These are phyloP conservation scores for Veloporphyrellus conicus DNA, from an alignment of 1,284 basidiomycete genomes.

Conservation along the genomic window DNA sequence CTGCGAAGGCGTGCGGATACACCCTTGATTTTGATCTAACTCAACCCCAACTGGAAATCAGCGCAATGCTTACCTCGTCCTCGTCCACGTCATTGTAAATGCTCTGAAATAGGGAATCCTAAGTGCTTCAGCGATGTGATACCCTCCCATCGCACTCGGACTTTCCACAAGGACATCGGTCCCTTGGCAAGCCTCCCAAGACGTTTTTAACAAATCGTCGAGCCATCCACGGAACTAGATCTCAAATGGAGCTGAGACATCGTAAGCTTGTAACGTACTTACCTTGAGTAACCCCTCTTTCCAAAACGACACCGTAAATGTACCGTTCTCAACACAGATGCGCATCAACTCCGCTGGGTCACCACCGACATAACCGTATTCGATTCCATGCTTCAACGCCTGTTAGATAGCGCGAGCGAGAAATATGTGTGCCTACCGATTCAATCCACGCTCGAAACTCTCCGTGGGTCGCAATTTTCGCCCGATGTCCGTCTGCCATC, in stretches of 20 bases:
- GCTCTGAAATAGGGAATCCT: constrained; percentile 90
- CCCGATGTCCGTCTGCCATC: constrained; percentile 82
- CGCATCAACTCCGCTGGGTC: constrained; percentile 95
- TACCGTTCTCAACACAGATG: constrained; percentile 94
- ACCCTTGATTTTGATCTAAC: constrained; percentile 47
- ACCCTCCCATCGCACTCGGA: constrained; percentile 98
- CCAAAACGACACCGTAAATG: constrained; percentile 91
- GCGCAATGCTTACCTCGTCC: constrained; percentile 51
- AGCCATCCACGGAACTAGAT: constrained; percentile 91
- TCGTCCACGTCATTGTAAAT: constrained; percentile 84
- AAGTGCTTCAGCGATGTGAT: constrained; percentile 93
- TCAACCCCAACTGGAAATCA: background rate
- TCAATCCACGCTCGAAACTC: constrained; percentile 97
- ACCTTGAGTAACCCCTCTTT: constrained; percentile 88
- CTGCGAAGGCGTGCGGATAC: constrained; percentile 97
- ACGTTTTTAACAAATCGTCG: constrained; percentile 88
- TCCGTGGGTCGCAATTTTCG: constrained; percentile 85
- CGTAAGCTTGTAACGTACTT: constrained; percentile 6
- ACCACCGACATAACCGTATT: constrained; percentile 89
- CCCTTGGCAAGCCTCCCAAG: constrained; percentile 93
- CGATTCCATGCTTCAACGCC: constrained; percentile 76
- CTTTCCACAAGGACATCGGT: constrained; percentile 93
- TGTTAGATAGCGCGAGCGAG: constrained; percentile 14
- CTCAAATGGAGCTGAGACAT: constrained; percentile 4
- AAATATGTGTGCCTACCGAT: constrained; percentile 54